A percentile compares a stretch with the other conserved stretches of the same genome.
phyloP scores from a whole-genome alignment of 1,139 yeast species.

The Entelexis paramagnoliae region DNA sequence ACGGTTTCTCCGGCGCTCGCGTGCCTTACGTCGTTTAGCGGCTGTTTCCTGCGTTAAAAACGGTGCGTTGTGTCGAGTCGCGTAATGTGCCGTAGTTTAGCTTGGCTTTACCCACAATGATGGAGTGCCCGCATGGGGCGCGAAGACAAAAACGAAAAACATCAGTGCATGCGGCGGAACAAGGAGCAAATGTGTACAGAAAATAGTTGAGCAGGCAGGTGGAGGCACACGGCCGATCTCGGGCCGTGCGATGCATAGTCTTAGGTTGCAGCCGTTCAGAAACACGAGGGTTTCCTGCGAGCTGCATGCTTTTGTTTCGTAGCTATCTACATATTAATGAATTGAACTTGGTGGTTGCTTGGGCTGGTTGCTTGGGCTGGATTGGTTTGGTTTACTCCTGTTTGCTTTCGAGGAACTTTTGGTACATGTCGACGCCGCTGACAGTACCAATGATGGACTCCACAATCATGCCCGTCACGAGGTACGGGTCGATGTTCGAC shows the following conservation, averaged over 20 bases:
- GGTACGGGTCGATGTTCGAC: constrained; percentile 96
- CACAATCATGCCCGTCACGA: constrained; percentile 95
- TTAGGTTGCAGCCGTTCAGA: neutral
- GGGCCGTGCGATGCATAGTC: neutral
- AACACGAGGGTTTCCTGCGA: neutral
- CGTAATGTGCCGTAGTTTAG: too few relatives aligned
- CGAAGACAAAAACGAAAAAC: too few relatives aligned
- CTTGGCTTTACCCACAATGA: too few relatives aligned
- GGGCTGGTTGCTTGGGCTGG: too few relatives aligned
- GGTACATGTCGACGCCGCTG: constrained; percentile 82
- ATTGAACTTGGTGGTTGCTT: neutral
- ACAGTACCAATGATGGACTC: constrained; percentile 95
- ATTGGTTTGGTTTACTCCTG: constrained; percentile 6
- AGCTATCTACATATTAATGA: constrained; percentile 1
- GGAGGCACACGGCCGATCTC: neutral
- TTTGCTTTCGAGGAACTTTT: constrained; percentile 19
- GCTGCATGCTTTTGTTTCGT: constrained; percentile 3
- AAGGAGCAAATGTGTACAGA: too few relatives aligned
- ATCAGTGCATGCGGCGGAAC: too few relatives aligned
- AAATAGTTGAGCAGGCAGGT: neutral
- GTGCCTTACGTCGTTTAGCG: too few relatives aligned
- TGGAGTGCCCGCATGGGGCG: too few relatives aligned
- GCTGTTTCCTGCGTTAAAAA: too few relatives aligned
- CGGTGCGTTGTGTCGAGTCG: too few relatives aligned
- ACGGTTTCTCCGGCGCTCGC: too few relatives aligned